Base-by-base conservation (phyloP, 192 early-diverging fungal species). In the Entophlyctis luteolus region DNA sequence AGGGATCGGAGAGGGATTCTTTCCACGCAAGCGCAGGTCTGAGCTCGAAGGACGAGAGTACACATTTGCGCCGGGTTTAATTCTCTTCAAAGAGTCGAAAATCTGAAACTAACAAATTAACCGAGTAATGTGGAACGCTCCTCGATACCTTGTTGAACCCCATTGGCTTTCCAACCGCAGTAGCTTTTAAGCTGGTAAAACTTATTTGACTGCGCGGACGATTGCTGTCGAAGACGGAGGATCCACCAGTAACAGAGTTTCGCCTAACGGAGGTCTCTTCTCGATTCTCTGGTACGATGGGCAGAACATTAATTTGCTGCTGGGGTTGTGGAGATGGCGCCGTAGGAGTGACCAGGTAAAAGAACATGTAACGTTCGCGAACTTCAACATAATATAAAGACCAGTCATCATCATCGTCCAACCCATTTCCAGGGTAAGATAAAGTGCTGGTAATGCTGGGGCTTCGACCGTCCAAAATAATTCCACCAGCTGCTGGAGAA, bases 281-380 rank as follows among this genome's bases (percentile, higher is more conserved):
- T 49, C 12, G 45, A 53, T 48, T 12, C 46, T 42, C n/a, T 12
- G 39, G 8, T 42, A n/a, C 8, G 8, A 8, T n/a, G 8, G 39
- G 39, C 39, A 42, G n/a, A n/a, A n/a, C 39, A 42, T 12, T 8
- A 31, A 3, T 10, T 22, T 59, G 57, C 27, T 36, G 35, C 57
- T 23, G 12, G 3, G 8, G 35, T 25, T 12, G 4, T 3, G 45
- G 12, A 5, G 55, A 31, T 8, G 55, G 25, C 3, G 29, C 3
- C 33, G 35, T 22, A 18, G 59, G 58, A 28, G 58, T 57, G 16
- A 79, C 48, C 4, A 66, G 49, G 52, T 77, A 80, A 49, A 80
- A 80, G 45, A 80, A 70, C 75, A 80, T 58, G 47, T 77, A 80
- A 18, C 72, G 70, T 22, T 70, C 79, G 4, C 79, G 47, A 28